Base-by-base conservation (phyloP, 208 protist species). In the Wallacemonas sp. region DNA sequence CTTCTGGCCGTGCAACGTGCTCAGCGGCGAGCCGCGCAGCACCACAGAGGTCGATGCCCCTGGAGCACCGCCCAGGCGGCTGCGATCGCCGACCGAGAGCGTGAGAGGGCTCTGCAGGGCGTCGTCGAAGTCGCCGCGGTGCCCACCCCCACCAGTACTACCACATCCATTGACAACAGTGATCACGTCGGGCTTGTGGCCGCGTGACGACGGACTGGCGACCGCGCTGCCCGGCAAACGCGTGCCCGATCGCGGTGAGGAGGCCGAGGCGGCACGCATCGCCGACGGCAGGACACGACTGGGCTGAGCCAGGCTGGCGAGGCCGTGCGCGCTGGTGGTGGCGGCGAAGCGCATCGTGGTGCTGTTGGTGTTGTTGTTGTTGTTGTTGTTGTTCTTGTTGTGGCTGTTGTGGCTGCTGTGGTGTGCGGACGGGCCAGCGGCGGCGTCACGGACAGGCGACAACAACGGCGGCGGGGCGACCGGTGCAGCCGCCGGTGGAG, bases 241-340 rank as follows among this genome's bases (percentile, higher is more conserved):
- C 52, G 52, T 26, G 29, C 16, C 18, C 4, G 52, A 25, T 14
- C 52, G 52, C 31, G 32, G 52, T 29, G 52, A 41, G 31, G 52
- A 22, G 5, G 52, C 52, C 4, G 52, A 59, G 12, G 52, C 52
- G 16, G 52, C 52, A 22, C 52, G 52, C 52, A 59, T 42, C 4
- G 22, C 52, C 16, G 29, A 41, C 18, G 52, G 52, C 29, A 31
- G 31, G n/a, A 41, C 52, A 8, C 22, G 10, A 29, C 7, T 22
- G 31, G 52, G 26, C 14, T 16, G 32, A 4, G 5, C 7, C 31
- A 59, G n/a, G 8, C 52, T 41, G 7, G 52, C 52, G n/a, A 59
- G 22, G 4, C 52, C 52, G 4, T 12, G 18, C 32, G 25, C 29
- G 11, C 31, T 14, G 10, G 52, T 41, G 16, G 52, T 59, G 29